Base-by-base conservation (phyloP, 2,329 filamentous ascomycete species). In the Fusarium goolgardi region DNA sequence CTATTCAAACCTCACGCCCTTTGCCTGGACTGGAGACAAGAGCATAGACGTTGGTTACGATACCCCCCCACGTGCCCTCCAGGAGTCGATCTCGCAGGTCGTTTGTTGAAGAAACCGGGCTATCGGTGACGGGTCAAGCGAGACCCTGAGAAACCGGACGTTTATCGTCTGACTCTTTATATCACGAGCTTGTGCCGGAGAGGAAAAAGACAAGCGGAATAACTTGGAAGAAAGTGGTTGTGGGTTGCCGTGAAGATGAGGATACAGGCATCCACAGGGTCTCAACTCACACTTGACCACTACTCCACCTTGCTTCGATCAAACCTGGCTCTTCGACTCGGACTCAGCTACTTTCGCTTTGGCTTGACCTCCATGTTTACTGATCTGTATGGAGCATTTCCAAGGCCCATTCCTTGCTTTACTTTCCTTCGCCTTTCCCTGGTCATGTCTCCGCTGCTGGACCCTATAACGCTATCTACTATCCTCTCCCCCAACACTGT, bases 1-100 rank as follows among this genome's bases (percentile, higher is more conserved):
- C 41, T 37, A 35, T 63, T 52, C 53, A 62, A 54, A 59, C 59
- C 37, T 53, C 56, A 54, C 54, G 40, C 69, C 47, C 25, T 50
- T 54, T 40, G 35, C 34, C 43, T 35, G 53, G 51, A 44, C 25
- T 53, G 58, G 56, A 59, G 44, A 55, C 59, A 25, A 51, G 50
- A 55, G 41, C 44, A 60, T 50, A 59, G 55, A 63, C 35, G 45
- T 51, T 55, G 60, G 59, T 60, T 45, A 55, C 32, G 41, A 52
- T 46, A 62, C 51, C 51, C 63, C 70, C 71, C 71, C 71, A 73
- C 71, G 71, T 73, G 71, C 71, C 59, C 69, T 51, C 18, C 46
- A 55, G 43, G 67, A 73, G 69, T 67, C 61, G 65, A 59, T 52
- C 55, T 73, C 47, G 67, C 59, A 58, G 50, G 69, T 58, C 37